Base-by-base conservation (phyloP, 768 basidiomycete genomes). In the Saitozyma sp. region DNA sequence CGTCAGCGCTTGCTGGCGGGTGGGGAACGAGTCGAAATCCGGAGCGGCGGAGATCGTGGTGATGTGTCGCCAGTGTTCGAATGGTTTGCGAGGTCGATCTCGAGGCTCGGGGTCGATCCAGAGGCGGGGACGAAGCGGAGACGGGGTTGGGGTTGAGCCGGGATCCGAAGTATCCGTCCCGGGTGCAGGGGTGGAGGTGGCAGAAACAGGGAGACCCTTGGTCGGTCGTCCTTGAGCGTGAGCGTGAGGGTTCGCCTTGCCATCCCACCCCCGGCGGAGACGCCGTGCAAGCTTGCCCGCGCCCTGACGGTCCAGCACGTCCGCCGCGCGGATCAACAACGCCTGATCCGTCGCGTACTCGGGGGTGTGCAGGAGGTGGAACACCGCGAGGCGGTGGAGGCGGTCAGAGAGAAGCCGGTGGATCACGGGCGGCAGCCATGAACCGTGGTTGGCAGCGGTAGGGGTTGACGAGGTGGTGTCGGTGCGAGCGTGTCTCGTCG, bases 241-340 rank as follows among this genome's bases (percentile, higher is more conserved):
- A 29, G 29, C 29, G 29, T 29, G 29, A 29, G 29, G 2, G 10
- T 38, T 10, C 29, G 10, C 10, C 37, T 8, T 55, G 11, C 43
- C 64, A 59, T 68, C 67, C 58, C 56, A 59, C 13, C 63, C 61
- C 29, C 54, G 43, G 42, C 63, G 50, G 11, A 76, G 55, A 14
- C 62, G 52, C 17, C 48, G 56, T 3, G 71, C 74, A 3, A 73
- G 57, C 52, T 71, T 71, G 1, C 67, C 69, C 9, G 74, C 67
- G 3, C 69, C 71, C 39, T 58, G 42, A 1, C 19, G 11, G 39
- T 63, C 67, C 19, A 76, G 54, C 9, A 49, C 51, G n/a, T 37
- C 41, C 10, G 65, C 66, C 14, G 68, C 56, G 9, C 46, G 45
- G 9, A 57, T n/a, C 3, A 76, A 20, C 38, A 76, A 16, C 7